A percentile compares a stretch with the other conserved stretches of the same genome.
Evolutionary conservation across 2,329 filamentous ascomycete species (phyloP).

Genomic region (Verticillium nubilum): DNA sequence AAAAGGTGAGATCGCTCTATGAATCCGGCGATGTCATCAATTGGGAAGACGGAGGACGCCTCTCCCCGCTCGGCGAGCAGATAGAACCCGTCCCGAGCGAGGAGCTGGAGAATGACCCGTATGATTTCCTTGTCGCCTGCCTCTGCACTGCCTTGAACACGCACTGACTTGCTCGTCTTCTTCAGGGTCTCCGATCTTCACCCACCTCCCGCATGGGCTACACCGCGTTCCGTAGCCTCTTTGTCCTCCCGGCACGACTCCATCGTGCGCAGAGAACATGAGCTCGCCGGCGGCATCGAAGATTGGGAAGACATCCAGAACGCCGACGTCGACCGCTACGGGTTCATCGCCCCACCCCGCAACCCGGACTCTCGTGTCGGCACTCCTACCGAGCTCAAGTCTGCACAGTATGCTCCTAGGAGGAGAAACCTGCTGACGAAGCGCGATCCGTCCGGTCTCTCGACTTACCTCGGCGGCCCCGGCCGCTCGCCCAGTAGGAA

Average conservation of each 20-base stretch:
- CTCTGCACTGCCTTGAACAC: constrained; percentile 10
- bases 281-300: constrained; percentile 55
- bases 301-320: constrained; percentile 62
- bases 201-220: constrained; percentile 24
- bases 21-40: constrained; percentile 47
- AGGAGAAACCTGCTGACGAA: constrained; percentile 40
- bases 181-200: constrained; percentile 22
- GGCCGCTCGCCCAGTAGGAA: constrained; percentile 47
- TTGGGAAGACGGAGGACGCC: constrained; percentile 46
- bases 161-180: constrained; percentile 20
- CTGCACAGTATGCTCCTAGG: constrained; percentile 38
- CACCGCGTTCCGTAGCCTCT: constrained; percentile 37
- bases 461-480: constrained; percentile 26
- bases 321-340: constrained; percentile 60
- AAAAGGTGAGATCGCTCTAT: constrained; percentile 64
- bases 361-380: constrained; percentile 32
- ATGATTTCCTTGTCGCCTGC: constrained; percentile 46
- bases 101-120: constrained; percentile 49
- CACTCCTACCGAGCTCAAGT: constrained; percentile 34
- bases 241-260: constrained; percentile 39
- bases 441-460: constrained; percentile 30
- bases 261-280: constrained; percentile 29
- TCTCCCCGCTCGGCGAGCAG: constrained; percentile 39
- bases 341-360: constrained; percentile 53
- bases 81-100: constrained; percentile 44